A percentile compares a stretch with the other conserved stretches of the same genome.
Evolutionary conservation across 805 yeast genomes (phyloP).

Genomic region (Sugiyamaella boreocaroliniensis): DNA sequence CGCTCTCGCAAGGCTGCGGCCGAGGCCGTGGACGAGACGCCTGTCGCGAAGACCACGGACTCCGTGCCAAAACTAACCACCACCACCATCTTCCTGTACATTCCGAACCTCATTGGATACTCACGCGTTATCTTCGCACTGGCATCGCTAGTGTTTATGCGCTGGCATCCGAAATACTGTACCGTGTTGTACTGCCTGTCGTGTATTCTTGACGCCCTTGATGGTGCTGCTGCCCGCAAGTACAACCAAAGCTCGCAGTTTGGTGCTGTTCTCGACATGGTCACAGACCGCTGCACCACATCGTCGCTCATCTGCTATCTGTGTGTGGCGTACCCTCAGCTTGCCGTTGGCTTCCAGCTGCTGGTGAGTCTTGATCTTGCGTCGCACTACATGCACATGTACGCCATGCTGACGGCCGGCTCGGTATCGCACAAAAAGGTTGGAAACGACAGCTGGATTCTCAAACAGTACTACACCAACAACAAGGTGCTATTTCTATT

Average conservation of each 20-base stretch:
- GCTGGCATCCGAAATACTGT: slow-evolving; percentile 72
- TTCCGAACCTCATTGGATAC: slow-evolving; percentile 91
- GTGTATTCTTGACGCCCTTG: slow-evolving; percentile 90
- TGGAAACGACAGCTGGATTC: slow-evolving; percentile 60
- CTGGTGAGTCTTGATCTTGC: slow-evolving; percentile 75
- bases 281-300: slow-evolving; percentile 95
- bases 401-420: slow-evolving; percentile 80
- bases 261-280: slow-evolving; percentile 98
- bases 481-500: slow-evolving; percentile 75
- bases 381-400: slow-evolving; percentile 98
- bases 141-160: slow-evolving; percentile 75
- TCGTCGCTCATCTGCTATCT: slow-evolving; percentile 85
- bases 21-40: background rate
- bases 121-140: slow-evolving; percentile 75
- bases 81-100: slow-evolving; percentile 60
- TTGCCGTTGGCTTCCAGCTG: slow-evolving; percentile 67
- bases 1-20: background rate
- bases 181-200: slow-evolving; percentile 74
- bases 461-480: slow-evolving; percentile 82
- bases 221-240: slow-evolving; percentile 89
- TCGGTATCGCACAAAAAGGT: slow-evolving; percentile 78
- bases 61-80: slow-evolving; percentile 31
- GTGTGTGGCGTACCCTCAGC: slow-evolving; percentile 70
- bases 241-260: slow-evolving; percentile 83
- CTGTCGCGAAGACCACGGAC: background rate